Percentiles rank a stretch among this genome's conserved stretches.
These are phyloP conservation scores for Pythium scleroteichum DNA, from an alignment of 352 stramenopile genomes.

Conservation along the genomic window DNA sequence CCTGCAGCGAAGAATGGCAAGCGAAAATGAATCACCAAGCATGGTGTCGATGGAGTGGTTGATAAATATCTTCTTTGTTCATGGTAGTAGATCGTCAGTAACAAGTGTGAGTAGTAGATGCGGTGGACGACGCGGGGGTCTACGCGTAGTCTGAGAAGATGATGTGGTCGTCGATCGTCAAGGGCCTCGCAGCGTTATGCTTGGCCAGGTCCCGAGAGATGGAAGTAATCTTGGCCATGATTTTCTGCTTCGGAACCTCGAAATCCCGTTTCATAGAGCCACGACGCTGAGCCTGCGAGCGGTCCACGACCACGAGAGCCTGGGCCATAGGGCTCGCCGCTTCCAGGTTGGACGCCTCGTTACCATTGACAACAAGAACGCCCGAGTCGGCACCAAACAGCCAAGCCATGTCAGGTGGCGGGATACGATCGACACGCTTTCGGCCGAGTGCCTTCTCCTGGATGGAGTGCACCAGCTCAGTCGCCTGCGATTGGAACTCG, in stretches of 20 bases:
- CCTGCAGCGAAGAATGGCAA: too few relatives aligned
- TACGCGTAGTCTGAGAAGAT: conserved; percentile 76
- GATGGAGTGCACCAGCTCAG: conserved; percentile 65
- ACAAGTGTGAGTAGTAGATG: neutral
- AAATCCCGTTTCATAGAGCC: conserved; percentile 51
- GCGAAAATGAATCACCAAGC: too few relatives aligned
- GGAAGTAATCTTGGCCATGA: conserved; percentile 68
- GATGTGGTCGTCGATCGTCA: conserved; percentile 62
- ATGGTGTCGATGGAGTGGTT: conserved; percentile 2
- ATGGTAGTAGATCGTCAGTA: conserved; percentile 21
- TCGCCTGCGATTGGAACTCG: conserved; percentile 68
- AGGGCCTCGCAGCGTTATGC: conserved; percentile 35
- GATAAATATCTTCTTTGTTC: conserved; percentile 28
- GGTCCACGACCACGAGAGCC: conserved; percentile 58
- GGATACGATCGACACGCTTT: conserved; percentile 69
- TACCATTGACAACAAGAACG: conserved; percentile 54
- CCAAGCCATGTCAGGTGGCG: conserved; percentile 58
- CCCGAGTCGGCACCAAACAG: conserved; percentile 48
- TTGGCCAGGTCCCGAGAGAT: conserved; percentile 60
- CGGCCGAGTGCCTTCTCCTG: conserved; percentile 70
- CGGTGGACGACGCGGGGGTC: neutral
- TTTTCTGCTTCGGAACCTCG: conserved; percentile 61
- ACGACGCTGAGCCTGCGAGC: conserved; percentile 37
- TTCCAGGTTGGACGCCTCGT: conserved; percentile 4
- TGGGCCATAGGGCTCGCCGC: neutral